Conservation (phyloP, 1,284 basidiomycete species). For the Cryptococcus sp. region DNA sequence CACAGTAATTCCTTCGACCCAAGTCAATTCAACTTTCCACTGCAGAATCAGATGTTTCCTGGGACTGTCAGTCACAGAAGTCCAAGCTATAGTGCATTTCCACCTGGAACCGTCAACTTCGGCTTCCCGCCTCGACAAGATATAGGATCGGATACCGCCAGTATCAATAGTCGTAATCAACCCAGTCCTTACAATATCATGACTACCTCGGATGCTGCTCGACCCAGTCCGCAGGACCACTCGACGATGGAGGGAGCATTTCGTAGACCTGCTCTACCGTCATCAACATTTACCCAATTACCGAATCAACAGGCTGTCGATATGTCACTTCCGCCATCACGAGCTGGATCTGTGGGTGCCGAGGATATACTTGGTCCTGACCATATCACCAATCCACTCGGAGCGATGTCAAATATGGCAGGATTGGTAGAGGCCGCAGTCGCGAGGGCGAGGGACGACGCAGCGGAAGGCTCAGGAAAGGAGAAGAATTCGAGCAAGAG, state of each 20-base stretch:
- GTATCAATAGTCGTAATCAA: constrained; percentile 3
- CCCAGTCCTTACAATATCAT: constrained; percentile 4
- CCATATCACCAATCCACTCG: constrained; percentile 44
- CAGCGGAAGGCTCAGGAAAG: neutral
- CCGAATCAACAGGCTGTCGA: constrained; percentile 8
- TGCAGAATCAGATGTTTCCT: neutral
- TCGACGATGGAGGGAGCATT: neutral
- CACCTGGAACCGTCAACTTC: constrained; percentile 4
- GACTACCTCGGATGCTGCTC: neutral
- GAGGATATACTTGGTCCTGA: constrained; percentile 40
- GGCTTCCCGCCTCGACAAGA: constrained; percentile 13
- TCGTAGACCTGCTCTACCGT: neutral
- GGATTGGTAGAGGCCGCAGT: constrained; percentile 48
- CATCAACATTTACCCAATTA: neutral
- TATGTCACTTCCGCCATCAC: constrained; percentile 38
- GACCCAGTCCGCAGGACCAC: neutral
- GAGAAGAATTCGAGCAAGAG: constrained; percentile 9
- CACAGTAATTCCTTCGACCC: neutral
- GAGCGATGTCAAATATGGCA: constrained; percentile 46
- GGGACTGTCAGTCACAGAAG: neutral
- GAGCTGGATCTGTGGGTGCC: constrained; percentile 35
- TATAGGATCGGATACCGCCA: constrained; percentile 4
- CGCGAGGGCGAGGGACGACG: constrained; percentile 42
- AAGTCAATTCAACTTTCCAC: constrained; percentile 1
- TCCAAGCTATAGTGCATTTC: neutral